Evolutionary conservation across 192 early-diverging fungal species (phyloP), one percentile per base, ranked within the genome.

Genomic region (Coemansia sp.): DNA sequence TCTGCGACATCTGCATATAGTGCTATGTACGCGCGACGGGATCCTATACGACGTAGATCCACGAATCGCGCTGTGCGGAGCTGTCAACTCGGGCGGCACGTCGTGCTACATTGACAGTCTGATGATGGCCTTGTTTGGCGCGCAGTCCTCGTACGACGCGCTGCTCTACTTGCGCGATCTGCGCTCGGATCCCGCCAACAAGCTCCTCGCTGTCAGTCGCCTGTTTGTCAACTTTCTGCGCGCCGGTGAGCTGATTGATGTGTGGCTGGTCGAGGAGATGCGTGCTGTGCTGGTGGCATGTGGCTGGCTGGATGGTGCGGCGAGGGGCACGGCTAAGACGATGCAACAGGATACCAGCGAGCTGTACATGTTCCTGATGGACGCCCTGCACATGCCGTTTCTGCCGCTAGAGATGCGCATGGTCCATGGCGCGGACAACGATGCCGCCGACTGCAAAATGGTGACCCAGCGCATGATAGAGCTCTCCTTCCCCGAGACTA

Each of bases 21-120:
- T 78, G 10, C 48, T 68, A 33, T 59, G 55, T 23, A 55, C 75
- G 17, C 64, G 65, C 11, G 62, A 72, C 41, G 75, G 75, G 28
- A 64, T 78, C 1, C 20, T 78, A 37, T 68, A 58, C 36, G 59
- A 61, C 14, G 15, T 65, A 6, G 57, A 72, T 17, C 48, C 59
- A 6, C 42, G 31, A 1, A 44, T 67, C 10, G 52, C 42, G 61
- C 22, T 68, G 42, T 27, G 62, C 33, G 89, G 89, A 3, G 76
- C 79, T 9, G 87, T 83, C 41, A 90, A 90, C 59, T 84, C 87
- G 20, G 65, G 73, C 19, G 70, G 72, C 27, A 89, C 85, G 11
- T 82, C 81, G 17, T 90, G 89, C 65, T 90, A 90, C 58, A 87
- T 90, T 66, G 84, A 88, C 52, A 75, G 83, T 19, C 54, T 90